Evolutionary conservation across 106 monocot species (phyloP), one percentile per base, ranked within the genome.

Genomic region (Allium cepa): DNA sequence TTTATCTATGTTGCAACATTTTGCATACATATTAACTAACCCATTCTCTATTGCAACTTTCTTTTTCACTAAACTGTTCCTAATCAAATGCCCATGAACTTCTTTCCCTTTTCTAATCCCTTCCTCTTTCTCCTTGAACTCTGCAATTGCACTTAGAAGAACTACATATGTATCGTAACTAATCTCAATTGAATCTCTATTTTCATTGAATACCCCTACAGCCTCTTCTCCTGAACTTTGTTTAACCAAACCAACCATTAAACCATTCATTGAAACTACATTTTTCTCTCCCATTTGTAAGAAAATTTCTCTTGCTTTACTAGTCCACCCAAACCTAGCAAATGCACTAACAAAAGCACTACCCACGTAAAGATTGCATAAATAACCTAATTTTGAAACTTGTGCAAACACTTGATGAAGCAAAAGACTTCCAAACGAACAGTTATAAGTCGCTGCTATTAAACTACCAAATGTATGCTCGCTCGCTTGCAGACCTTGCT

Each of bases 281-380:
- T 91, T 94, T 52, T 64, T 87, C 47, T 64, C 52, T 59, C 67
- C 59, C 85, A 94, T 77, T 47, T 78, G 57, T 7, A 63, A 8
- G 22, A 83, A 88, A 4, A 88, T 74, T 22, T 76, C 56, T 60
- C 71, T 85, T 9, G 87, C 90, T 64, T 47, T 75, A 47, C 79
- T 70, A 46, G 83, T 70, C 56, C 73, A 49, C 9, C 88, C 85
- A n/a, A 75, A 81, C 77, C 87, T 79, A 36, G 88, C 75, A 79
- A 85, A 83, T 46, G 94, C 87, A 69, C 85, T 94, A 50, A 94
- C 94, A 55, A 91, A 66, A 60, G 94, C 82, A 60, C 94, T 94
- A n/a, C 90, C 83, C 56, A 94, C 94, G 55, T 85, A 91, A 11
- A 94, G 79, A 76, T 91, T 83, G 70, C 74, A 62, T 15, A 71